Evolutionary conservation across 2,329 filamentous ascomycete species (phyloP).

Genomic region (Graphilbum fragrans): DNA sequence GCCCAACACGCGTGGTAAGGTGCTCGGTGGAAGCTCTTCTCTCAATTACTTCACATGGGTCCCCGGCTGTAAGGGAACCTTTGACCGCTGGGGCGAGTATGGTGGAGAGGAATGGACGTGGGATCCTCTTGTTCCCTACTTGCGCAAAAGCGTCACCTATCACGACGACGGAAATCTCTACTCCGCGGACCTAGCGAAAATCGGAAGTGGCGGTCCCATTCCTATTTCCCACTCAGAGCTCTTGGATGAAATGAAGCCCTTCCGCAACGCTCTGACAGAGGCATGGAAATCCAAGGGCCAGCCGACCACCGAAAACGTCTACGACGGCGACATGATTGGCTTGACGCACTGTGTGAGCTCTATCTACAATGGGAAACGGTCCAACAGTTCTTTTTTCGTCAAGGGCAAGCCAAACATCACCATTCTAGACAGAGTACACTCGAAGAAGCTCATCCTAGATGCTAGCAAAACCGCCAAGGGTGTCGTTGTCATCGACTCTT

Average conservation of each 20-base stretch:
- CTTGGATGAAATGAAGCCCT: slow-evolving; percentile 35
- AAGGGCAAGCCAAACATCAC: slow-evolving; percentile 42
- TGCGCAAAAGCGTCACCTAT: slow-evolving; percentile 45
- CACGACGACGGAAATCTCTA: slow-evolving; percentile 39
- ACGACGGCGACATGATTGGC: slow-evolving; percentile 40
- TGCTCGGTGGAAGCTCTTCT: slow-evolving; percentile 43
- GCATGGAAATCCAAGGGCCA: slow-evolving; percentile 43
- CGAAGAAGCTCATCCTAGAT: slow-evolving; percentile 38
- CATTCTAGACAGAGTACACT: slow-evolving; percentile 31
- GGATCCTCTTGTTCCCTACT: slow-evolving; percentile 35
- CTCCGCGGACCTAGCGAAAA: slow-evolving; percentile 30
- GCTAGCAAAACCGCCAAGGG: slow-evolving; percentile 25
- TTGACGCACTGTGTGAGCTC: slow-evolving; percentile 39
- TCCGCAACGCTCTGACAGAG: slow-evolving; percentile 34
- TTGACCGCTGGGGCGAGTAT: slow-evolving; percentile 58
- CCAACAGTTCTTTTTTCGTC: slow-evolving; percentile 37
- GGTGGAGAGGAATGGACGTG: slow-evolving; percentile 58
- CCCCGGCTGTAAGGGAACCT: slow-evolving; percentile 43
- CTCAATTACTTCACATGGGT: slow-evolving; percentile 56
- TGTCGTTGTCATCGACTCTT: slow-evolving; percentile 28
- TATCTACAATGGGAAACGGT: slow-evolving; percentile 45
- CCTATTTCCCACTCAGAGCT: slow-evolving; percentile 42
- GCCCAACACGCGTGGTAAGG: slow-evolving; percentile 49
- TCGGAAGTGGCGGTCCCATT: slow-evolving; percentile 38
- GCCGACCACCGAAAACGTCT: slow-evolving; percentile 39